Evolutionary conservation across 2,329 filamentous ascomycete species (phyloP).

Genomic region (Epichloe aotearoae): DNA sequence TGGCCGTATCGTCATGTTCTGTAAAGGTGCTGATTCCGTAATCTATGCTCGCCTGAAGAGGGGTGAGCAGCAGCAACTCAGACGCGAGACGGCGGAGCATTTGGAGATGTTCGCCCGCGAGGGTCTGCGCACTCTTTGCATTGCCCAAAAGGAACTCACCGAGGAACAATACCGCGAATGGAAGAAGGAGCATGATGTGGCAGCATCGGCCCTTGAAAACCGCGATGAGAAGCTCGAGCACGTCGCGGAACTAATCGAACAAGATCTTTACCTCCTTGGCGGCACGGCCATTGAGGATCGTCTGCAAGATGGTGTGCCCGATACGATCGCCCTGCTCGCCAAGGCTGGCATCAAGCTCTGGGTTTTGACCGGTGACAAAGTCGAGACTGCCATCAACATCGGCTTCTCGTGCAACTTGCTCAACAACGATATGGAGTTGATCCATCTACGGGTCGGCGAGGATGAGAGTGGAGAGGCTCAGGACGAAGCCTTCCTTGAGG

Average conservation of each 20-base stretch:
- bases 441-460: constrained; percentile 76
- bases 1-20: constrained; percentile 78
- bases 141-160: constrained; percentile 67
- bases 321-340: constrained; percentile 82
- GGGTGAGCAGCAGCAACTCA: constrained; percentile 75
- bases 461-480: constrained; percentile 40
- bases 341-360: constrained; percentile 95
- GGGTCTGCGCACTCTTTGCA: constrained; percentile 86
- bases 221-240: constrained; percentile 89
- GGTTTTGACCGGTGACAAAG: constrained; percentile 97
- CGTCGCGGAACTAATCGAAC: constrained; percentile 82
- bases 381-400: constrained; percentile 99
- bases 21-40: constrained; percentile 94
- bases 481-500: constrained; percentile 37
- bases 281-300: constrained; percentile 96
- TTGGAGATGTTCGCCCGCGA: constrained; percentile 95
- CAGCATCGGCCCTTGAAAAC: constrained; percentile 68
- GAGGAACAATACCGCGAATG: constrained; percentile 77
- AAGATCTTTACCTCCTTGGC: constrained; percentile 73
- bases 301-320: constrained; percentile 90
- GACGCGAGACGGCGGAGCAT: constrained; percentile 77
- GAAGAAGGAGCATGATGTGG: constrained; percentile 77
- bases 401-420: constrained; percentile 97
- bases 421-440: constrained; percentile 94
- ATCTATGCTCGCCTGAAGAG: constrained; percentile 84